phyloP scores from a whole-genome alignment of 768 basidiomycete genomes.

The Rhizopogon vulgaris region DNA sequence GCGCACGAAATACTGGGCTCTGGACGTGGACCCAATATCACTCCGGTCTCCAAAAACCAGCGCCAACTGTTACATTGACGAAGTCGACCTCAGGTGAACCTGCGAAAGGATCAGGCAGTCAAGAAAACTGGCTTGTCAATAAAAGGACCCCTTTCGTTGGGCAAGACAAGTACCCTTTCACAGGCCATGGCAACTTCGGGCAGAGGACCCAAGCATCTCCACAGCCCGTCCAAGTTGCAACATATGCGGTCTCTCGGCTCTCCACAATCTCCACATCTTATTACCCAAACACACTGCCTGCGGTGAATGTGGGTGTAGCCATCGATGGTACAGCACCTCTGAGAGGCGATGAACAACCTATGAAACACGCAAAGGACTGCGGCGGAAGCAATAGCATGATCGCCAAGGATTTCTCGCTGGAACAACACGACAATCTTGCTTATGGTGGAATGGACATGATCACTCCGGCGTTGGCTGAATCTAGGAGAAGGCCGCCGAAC shows the following conservation, averaged over 20 bases:
- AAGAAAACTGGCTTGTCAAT: constrained; percentile 3
- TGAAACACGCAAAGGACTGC: constrained; percentile 27
- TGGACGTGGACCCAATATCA: constrained; percentile 58
- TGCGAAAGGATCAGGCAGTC: constrained; percentile 1
- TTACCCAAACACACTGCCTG: constrained; percentile 40
- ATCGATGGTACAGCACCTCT: constrained; percentile 29
- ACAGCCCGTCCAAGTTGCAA: constrained; percentile 36
- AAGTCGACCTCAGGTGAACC: constrained; percentile 15
- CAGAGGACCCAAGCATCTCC: constrained; percentile 24
- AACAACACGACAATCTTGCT: constrained; percentile 33
- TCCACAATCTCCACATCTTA: constrained; percentile 41
- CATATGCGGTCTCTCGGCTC: constrained; percentile 34
- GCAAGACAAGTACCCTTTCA: constrained; percentile 19
- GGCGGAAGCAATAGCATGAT: constrained; percentile 15
- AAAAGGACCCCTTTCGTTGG: constrained; percentile 6
- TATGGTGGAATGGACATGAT: constrained; percentile 50
- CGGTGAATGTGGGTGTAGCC: constrained; percentile 27
- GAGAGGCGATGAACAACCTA: constrained; percentile 36
- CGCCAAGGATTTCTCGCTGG: constrained; percentile 18
- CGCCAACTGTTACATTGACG: constrained; percentile 17
- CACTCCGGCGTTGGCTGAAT: constrained; percentile 33
- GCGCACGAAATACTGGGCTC: constrained; percentile 36
- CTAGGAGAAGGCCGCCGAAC: constrained; percentile 16
- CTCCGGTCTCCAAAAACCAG: constrained; percentile 27
- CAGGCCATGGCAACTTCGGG: constrained; percentile 16